Conservation (phyloP, 2,329 filamentous ascomycete genomes). For the Ophiosphaerella narmari region DNA sequence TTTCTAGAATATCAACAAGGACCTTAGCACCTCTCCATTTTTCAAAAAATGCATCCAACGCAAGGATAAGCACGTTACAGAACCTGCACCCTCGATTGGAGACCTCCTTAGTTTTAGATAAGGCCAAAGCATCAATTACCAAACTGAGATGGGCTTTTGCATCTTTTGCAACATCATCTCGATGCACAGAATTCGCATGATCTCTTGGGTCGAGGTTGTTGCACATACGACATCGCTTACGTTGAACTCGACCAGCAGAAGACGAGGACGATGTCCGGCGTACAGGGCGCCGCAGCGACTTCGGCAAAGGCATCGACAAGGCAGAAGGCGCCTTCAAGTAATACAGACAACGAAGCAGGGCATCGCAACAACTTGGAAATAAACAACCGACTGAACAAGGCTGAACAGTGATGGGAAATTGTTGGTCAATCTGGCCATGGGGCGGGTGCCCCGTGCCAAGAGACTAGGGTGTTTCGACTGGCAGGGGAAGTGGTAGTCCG, state of each 20-base stretch:
- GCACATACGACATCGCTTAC: slow-evolving; percentile 34
- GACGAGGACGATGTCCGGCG: slow-evolving; percentile 18
- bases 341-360: slow-evolving; percentile 1
- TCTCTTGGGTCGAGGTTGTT: slow-evolving; percentile 36
- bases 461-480: too few species aligned
- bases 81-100: slow-evolving; percentile 32
- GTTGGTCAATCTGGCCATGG: not conserved
- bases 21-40: slow-evolving; percentile 32
- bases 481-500: too few species aligned
- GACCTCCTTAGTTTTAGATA: slow-evolving; percentile 19
- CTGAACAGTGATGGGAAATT: not conserved
- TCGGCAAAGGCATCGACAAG: slow-evolving; percentile 29
- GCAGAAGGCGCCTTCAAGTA: slow-evolving; percentile 1
- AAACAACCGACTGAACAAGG: not conserved
- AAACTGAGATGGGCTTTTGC: slow-evolving; percentile 25
- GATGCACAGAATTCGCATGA: slow-evolving; percentile 28
- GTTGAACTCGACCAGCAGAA: slow-evolving; percentile 17
- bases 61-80: slow-evolving; percentile 31
- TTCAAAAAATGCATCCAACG: slow-evolving; percentile 34
- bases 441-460: too few species aligned
- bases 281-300: slow-evolving; percentile 25
- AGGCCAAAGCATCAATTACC: slow-evolving; percentile 30
- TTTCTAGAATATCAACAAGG: slow-evolving; percentile 32
- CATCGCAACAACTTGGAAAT: slow-evolving; percentile 5
- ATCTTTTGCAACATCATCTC: slow-evolving; percentile 21